Conservation (phyloP, 768 basidiomycete species). For the Suillus fuscotomentosus region DNA sequence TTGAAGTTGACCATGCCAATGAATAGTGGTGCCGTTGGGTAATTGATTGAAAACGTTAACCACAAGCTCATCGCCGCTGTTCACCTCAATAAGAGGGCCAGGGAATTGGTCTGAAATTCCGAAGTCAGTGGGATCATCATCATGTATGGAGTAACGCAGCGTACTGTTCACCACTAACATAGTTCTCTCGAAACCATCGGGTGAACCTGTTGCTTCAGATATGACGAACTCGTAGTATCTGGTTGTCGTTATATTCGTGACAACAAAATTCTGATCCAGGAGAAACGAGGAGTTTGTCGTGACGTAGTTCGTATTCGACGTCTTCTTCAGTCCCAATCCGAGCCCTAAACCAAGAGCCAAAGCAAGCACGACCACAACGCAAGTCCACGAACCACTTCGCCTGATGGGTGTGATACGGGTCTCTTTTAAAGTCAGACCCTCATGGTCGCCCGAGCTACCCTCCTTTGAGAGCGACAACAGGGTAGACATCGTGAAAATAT, state of each 20-base stretch:
- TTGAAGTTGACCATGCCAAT: constrained; percentile 38
- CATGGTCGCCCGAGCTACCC: constrained; percentile 10
- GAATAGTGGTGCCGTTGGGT: constrained; percentile 31
- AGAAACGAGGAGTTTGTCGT: constrained; percentile 28
- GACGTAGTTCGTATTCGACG: constrained; percentile 12
- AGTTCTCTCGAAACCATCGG: constrained; percentile 38
- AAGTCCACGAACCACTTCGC: constrained; percentile 3
- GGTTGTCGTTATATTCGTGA: constrained; percentile 33
- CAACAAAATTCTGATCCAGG: constrained; percentile 26
- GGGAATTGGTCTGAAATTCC: constrained; percentile 30
- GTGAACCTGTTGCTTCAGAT: constrained; percentile 35
- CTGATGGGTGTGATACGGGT: background rate
- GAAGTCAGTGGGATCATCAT: constrained; percentile 4
- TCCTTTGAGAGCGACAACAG: constrained; percentile 4
- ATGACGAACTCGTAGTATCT: constrained; percentile 45
- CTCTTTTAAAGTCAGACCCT: background rate
- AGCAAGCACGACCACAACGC: constrained; percentile 15
- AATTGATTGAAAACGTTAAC: constrained; percentile 35
- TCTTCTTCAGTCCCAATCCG: constrained; percentile 26
- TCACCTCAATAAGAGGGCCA: constrained; percentile 33
- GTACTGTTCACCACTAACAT: constrained; percentile 51
- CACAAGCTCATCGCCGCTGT: constrained; percentile 32
- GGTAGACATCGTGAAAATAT: constrained; percentile 2
- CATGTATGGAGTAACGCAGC: background rate
- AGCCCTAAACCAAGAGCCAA: constrained; percentile 29